Conservation (phyloP, 805 yeast genomes). For the Nakazawaea anatomiae region DNA sequence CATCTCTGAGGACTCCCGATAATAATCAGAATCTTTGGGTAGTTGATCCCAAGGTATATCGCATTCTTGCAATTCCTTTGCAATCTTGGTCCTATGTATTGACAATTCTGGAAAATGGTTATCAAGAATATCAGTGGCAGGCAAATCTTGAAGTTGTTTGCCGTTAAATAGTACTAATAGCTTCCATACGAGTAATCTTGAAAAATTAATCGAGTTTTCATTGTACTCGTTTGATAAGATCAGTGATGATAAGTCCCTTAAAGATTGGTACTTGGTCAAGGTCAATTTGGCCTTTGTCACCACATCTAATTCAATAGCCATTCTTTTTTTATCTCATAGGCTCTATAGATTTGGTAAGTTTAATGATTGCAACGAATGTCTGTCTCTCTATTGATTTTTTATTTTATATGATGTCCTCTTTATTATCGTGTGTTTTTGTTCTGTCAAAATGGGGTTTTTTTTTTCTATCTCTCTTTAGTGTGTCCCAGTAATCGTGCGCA, state of each 20-base stretch:
- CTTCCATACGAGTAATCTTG: constrained; percentile 21
- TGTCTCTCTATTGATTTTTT: too few species aligned
- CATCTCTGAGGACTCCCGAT: constrained; percentile 13
- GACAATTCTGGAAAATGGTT: constrained; percentile 13
- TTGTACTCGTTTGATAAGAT: constrained; percentile 11
- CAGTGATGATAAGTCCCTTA: constrained; percentile 4
- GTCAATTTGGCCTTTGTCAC: constrained; percentile 9
- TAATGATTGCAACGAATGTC: too few species aligned
- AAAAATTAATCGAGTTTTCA: constrained; percentile 14
- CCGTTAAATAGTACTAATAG: constrained; percentile 12
- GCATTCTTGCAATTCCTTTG: constrained; percentile 16
- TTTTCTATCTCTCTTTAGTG: too few species aligned
- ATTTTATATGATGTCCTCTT: too few species aligned
- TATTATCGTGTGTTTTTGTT: too few species aligned
- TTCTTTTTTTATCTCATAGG: neutral
- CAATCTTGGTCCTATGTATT: constrained; percentile 14
- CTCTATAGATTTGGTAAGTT: neutral
- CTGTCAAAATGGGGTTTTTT: too few species aligned
- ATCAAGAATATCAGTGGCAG: neutral
- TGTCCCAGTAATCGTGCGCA: too few species aligned
- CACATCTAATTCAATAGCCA: constrained; percentile 4
- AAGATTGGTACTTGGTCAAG: constrained; percentile 5
- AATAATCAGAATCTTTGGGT: constrained; percentile 18
- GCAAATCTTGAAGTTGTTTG: constrained; percentile 5
- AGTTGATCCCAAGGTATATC: constrained; percentile 29